phyloP scores from a whole-genome alignment of 2,329 filamentous ascomycete species.

The Arthrobotrys entomopaga region DNA sequence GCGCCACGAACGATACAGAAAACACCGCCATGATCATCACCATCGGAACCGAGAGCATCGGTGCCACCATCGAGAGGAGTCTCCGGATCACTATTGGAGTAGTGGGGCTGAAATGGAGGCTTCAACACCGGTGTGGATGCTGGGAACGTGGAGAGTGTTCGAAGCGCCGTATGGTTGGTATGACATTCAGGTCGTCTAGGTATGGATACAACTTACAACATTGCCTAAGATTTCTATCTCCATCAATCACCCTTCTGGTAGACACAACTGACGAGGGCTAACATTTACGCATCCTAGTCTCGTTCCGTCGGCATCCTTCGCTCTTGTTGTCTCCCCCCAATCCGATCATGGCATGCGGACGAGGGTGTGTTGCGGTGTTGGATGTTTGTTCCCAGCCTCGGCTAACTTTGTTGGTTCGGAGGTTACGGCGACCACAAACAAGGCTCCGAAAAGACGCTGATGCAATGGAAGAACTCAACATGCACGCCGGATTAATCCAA shows the following conservation, averaged over 20 bases:
- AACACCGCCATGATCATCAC: slow-evolving; percentile 28
- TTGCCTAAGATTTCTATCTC: no score
- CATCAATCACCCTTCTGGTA: no score
- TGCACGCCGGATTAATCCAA: slow-evolving; percentile 4
- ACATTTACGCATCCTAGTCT: no score
- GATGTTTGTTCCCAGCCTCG: slow-evolving; percentile 11
- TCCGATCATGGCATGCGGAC: not conserved
- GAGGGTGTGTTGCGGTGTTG: slow-evolving; percentile 19
- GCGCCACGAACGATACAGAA: slow-evolving; percentile 17
- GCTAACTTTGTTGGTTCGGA: slow-evolving; percentile 11
- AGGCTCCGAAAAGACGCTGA: not conserved
- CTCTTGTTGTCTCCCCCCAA: no score
- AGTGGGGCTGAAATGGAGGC: not conserved
- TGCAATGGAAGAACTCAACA: not conserved
- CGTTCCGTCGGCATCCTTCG: no score
- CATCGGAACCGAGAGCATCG: not conserved
- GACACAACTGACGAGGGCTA: no score
- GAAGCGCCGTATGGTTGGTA: slow-evolving; percentile 13
- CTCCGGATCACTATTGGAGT: not conserved
- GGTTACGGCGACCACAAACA: slow-evolving; percentile 9
- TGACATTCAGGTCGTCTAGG: slow-evolving; percentile 13
- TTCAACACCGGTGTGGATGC: not conserved
- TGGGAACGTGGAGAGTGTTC: slow-evolving; percentile 13
- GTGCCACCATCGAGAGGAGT: not conserved
- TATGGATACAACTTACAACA: not conserved